Percentiles rank a stretch among this genome's conserved stretches.
Conservation (phyloP, 2,329 filamentous ascomycete species). For the Hymenoscyphus fructigenus region DNA sequence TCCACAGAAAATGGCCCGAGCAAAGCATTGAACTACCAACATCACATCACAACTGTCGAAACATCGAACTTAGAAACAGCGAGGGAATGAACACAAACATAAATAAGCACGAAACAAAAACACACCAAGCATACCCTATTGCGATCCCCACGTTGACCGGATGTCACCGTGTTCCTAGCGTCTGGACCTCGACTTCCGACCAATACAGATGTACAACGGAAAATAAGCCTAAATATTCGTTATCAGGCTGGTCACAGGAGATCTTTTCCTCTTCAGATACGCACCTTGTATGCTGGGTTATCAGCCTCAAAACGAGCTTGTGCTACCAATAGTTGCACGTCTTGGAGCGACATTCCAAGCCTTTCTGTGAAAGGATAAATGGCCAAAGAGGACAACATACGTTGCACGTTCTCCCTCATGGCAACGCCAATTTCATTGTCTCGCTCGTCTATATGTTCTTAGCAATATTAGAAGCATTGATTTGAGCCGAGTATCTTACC, state of each 20-base stretch:
- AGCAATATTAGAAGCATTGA: not conserved
- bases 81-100: not conserved
- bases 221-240: slow-evolving; percentile 52
- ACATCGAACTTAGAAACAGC: not conserved
- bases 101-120: not conserved
- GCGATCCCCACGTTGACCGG: not conserved
- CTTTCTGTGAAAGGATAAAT: slow-evolving; percentile 53
- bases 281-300: slow-evolving; percentile 56
- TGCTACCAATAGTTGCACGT: slow-evolving; percentile 56
- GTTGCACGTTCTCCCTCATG: slow-evolving; percentile 55
- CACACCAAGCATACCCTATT: not conserved
- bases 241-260: not conserved
- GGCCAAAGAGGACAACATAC: slow-evolving; percentile 54
- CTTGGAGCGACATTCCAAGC: slow-evolving; percentile 55
- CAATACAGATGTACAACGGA: slow-evolving; percentile 63
- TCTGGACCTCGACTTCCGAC: slow-evolving; percentile 50
- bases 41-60: not conserved
- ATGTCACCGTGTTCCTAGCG: slow-evolving; percentile 7
- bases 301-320: slow-evolving; percentile 55
- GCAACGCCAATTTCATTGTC: slow-evolving; percentile 52
- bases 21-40: not conserved
- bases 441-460: slow-evolving; percentile 44
- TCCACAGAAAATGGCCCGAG: slow-evolving; percentile 2
- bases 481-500: slow-evolving; percentile 47
- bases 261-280: not conserved